These are phyloP conservation scores for Stygiomarasmius scandens DNA, from an alignment of 1,284 basidiomycete species.

Conservation along the genomic window DNA sequence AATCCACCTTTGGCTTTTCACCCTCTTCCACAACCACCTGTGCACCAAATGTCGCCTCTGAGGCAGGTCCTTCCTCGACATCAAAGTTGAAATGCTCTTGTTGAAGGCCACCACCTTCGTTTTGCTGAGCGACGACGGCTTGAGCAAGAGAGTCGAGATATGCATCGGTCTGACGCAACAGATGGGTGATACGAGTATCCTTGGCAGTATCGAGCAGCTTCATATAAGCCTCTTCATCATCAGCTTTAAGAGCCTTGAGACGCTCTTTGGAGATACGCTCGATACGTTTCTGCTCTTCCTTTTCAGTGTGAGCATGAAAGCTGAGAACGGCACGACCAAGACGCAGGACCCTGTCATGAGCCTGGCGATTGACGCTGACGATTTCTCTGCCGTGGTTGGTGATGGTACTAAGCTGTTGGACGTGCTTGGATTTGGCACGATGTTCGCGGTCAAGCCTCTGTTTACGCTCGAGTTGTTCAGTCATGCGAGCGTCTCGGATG, in stretches of 20 bases:
- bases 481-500: slow-evolving; percentile 87
- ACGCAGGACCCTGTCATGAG: slow-evolving; percentile 80
- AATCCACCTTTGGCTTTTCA: slow-evolving; percentile 86
- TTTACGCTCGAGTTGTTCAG: slow-evolving; percentile 89
- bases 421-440: slow-evolving; percentile 94
- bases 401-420: slow-evolving; percentile 91
- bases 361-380: slow-evolving; percentile 60
- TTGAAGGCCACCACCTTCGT: slow-evolving; percentile 59
- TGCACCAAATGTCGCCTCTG: slow-evolving; percentile 91
- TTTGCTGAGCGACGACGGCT: slow-evolving; percentile 94
- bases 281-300: slow-evolving; percentile 98
- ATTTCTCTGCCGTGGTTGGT: slow-evolving; percentile 84
- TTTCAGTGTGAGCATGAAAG: slow-evolving; percentile 91
- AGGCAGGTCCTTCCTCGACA: slow-evolving; percentile 73
- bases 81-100: slow-evolving; percentile 44
- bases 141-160: slow-evolving; percentile 96
- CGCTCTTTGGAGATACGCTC: slow-evolving; percentile 97
- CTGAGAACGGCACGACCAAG: slow-evolving; percentile 86
- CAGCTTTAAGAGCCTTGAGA: slow-evolving; percentile 96
- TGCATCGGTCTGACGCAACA: slow-evolving; percentile 91
- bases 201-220: slow-evolving; percentile 99
- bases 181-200: slow-evolving; percentile 97
- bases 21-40: slow-evolving; percentile 70
- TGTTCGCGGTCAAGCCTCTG: slow-evolving; percentile 93
- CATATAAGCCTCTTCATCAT: slow-evolving; percentile 99